A percentile compares a stretch with the other conserved stretches of the same genome.
These are phyloP conservation scores for Curvularia verruculosa DNA, from an alignment of 2,329 filamentous ascomycete genomes.

Conservation along the genomic window DNA sequence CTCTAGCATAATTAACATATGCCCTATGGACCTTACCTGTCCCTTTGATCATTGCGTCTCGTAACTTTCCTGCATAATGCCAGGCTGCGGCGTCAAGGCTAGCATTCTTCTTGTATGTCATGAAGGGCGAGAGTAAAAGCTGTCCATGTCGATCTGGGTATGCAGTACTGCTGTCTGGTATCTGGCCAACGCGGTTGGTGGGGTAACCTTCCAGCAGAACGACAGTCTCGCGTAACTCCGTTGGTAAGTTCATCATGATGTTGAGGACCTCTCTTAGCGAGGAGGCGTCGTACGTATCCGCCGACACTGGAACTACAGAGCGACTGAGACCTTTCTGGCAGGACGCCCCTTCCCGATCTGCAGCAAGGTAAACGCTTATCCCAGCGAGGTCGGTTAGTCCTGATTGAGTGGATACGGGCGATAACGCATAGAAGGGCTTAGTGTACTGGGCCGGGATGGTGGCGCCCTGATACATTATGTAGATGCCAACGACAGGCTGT, in stretches of 20 bases:
- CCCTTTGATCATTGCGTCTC: conserved; percentile 18
- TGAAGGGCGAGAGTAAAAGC: conserved; percentile 19
- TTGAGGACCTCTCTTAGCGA: conserved; percentile 22
- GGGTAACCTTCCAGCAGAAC: conserved; percentile 30
- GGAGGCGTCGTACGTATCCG: conserved; percentile 11
- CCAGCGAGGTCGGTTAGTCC: conserved; percentile 24
- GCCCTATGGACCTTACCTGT: conserved; percentile 17
- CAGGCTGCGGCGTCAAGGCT: conserved; percentile 21
- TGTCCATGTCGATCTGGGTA: conserved; percentile 26
- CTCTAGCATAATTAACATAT: conserved; percentile 46
- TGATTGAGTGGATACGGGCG: conserved; percentile 13
- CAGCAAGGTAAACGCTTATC: conserved; percentile 18
- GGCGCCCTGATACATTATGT: conserved; percentile 26
- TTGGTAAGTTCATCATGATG: conserved; percentile 22
- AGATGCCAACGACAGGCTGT: conserved; percentile 23
- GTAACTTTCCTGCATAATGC: conserved; percentile 16
- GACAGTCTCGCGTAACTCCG: conserved; percentile 12
- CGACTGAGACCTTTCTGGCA: conserved; percentile 25
- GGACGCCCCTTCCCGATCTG: conserved; percentile 14
- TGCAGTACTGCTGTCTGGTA: conserved; percentile 24
- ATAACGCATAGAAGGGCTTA: conserved; percentile 23
- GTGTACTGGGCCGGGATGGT: conserved; percentile 24
- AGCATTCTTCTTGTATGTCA: conserved; percentile 23
- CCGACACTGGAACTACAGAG: conserved; percentile 18
- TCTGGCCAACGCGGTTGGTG: conserved; percentile 20